These are phyloP conservation scores for Rhodamnia rubescens DNA, from an alignment of 345 rosid species.

Conservation along the genomic window DNA sequence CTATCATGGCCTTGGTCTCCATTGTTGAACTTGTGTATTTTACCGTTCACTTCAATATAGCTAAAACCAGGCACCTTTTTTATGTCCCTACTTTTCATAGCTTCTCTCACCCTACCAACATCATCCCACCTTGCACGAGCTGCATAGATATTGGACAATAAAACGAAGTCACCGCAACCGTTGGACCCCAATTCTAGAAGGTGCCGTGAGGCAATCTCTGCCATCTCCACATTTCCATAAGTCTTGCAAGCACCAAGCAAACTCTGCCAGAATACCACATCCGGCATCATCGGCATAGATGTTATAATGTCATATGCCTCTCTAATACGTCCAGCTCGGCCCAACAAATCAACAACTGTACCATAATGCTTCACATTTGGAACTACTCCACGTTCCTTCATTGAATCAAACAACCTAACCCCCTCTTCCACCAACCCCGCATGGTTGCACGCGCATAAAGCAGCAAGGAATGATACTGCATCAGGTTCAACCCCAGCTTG, in stretches of 20 bases:
- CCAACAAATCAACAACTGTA: slow-evolving; percentile 66
- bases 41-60: slow-evolving; percentile 58
- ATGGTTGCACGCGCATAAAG: slow-evolving; percentile 69
- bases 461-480: slow-evolving; percentile 57
- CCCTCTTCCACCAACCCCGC: slow-evolving; percentile 78
- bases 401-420: slow-evolving; percentile 36
- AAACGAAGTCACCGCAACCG: slow-evolving; percentile 64
- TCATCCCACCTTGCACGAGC: slow-evolving; percentile 70
- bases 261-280: slow-evolving; percentile 75
- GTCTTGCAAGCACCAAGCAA: slow-evolving; percentile 74
- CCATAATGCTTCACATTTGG: slow-evolving; percentile 79
- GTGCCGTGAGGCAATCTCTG: slow-evolving; percentile 52
- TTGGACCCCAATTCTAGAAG: slow-evolving; percentile 66
- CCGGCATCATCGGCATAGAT: slow-evolving; percentile 55
- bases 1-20: slow-evolving; percentile 47
- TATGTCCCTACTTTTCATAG: slow-evolving; percentile 63
- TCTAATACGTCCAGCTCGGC: slow-evolving; percentile 64
- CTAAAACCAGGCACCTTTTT: slow-evolving; percentile 80
- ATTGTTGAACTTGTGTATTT: slow-evolving; percentile 59
- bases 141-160: slow-evolving; percentile 73
- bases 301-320: slow-evolving; percentile 56
- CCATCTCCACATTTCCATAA: slow-evolving; percentile 58
- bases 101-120: slow-evolving; percentile 64
- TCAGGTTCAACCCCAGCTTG: slow-evolving; percentile 36
- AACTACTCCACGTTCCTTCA: slow-evolving; percentile 31